Percentiles rank a stretch among this genome's conserved stretches.
These are phyloP conservation scores for Porphyrellus cyaneotinctus DNA, from an alignment of 768 basidiomycete genomes.

Conservation along the genomic window DNA sequence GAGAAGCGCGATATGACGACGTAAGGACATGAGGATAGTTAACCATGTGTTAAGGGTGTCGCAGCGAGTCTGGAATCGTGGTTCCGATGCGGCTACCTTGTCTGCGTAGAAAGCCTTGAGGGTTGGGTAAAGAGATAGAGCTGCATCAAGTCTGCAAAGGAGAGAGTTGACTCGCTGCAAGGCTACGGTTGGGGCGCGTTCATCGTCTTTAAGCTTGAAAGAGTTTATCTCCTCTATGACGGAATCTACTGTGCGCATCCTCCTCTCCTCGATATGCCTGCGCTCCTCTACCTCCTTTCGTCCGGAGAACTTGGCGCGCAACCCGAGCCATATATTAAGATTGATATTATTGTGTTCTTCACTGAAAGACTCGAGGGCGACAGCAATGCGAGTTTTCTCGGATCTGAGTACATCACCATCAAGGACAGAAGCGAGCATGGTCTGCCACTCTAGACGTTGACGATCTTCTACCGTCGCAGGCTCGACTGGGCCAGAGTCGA, in stretches of 20 bases:
- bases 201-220: slow-evolving; percentile 58
- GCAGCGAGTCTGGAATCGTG: slow-evolving; percentile 71
- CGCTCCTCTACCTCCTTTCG: slow-evolving; percentile 80
- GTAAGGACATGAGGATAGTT: slow-evolving; percentile 81
- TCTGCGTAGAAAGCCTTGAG: slow-evolving; percentile 76
- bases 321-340: slow-evolving; percentile 81
- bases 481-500: slow-evolving; percentile 61
- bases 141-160: slow-evolving; percentile 73
- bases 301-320: slow-evolving; percentile 82
- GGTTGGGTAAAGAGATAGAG: slow-evolving; percentile 83
- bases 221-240: slow-evolving; percentile 79
- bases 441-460: slow-evolving; percentile 92
- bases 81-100: slow-evolving; percentile 63
- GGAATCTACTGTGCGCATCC: slow-evolving; percentile 74
- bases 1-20: slow-evolving; percentile 72
- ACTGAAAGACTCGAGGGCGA: slow-evolving; percentile 62
- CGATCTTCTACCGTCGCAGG: slow-evolving; percentile 70
- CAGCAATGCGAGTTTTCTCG: slow-evolving; percentile 90
- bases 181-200: slow-evolving; percentile 38
- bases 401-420: slow-evolving; percentile 92
- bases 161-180: slow-evolving; percentile 60
- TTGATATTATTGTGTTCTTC: slow-evolving; percentile 68
- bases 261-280: slow-evolving; percentile 74
- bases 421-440: slow-evolving; percentile 89
- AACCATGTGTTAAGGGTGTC: slow-evolving; percentile 92